Evolutionary conservation across 2,329 filamentous ascomycete genomes (phyloP).

Genomic region (Xylariaceae sp.): DNA sequence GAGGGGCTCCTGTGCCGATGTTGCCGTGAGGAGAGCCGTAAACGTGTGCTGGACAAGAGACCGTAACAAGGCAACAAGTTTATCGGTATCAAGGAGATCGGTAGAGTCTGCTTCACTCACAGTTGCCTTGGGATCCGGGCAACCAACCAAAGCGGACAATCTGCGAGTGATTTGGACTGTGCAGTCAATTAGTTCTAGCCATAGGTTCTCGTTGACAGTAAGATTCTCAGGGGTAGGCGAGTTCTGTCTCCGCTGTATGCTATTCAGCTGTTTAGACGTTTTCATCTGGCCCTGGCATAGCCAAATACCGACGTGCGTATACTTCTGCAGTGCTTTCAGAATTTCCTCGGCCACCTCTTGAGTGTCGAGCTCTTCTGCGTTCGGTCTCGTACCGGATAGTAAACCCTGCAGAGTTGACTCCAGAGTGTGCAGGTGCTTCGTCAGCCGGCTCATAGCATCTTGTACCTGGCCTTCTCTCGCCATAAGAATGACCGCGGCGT

Average conservation of each 20-base stretch:
- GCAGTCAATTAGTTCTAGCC: constrained; percentile 56
- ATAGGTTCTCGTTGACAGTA: constrained; percentile 50
- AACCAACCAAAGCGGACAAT: constrained; percentile 50
- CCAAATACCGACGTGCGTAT: constrained; percentile 90
- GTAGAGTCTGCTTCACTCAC: constrained; percentile 24
- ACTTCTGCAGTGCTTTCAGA: constrained; percentile 76
- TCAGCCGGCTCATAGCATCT: constrained; percentile 77
- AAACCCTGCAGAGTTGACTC: constrained; percentile 73
- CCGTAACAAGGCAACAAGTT: constrained; percentile 63
- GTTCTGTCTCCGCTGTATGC: constrained; percentile 49
- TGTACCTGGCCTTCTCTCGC: constrained; percentile 79
- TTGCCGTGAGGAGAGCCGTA: constrained; percentile 74
- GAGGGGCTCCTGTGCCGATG: constrained; percentile 46
- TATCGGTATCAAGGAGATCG: constrained; percentile 47
- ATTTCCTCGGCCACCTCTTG: constrained; percentile 67
- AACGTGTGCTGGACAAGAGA: constrained; percentile 85
- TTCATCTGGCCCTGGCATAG: constrained; percentile 83
- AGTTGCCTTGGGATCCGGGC: constrained; percentile 19
- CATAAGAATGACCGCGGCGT: constrained; percentile 88
- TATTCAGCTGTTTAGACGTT: constrained; percentile 42
- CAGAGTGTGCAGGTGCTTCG: constrained; percentile 73
- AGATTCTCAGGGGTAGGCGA: constrained; percentile 40
- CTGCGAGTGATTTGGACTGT: constrained; percentile 60
- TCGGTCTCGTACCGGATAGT: constrained; percentile 55
- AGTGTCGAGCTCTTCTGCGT: constrained; percentile 47